Evolutionary conservation across 2,329 filamentous ascomycete genomes (phyloP), one percentile per base, ranked within the genome.

Genomic region (Trichoderma aggressivum): DNA sequence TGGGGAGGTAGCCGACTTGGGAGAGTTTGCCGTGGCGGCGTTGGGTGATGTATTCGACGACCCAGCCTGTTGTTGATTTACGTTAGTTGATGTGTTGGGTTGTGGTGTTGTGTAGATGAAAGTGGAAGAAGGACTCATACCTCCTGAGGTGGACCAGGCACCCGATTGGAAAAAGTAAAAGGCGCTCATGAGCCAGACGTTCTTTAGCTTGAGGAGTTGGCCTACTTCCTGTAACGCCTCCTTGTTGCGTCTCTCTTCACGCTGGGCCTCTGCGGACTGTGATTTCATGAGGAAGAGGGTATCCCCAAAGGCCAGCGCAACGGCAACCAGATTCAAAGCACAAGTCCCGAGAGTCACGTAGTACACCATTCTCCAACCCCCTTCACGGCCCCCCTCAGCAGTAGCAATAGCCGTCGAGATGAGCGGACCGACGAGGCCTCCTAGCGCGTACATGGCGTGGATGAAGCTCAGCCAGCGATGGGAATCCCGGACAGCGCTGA

Each of bases 11-110:
- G 24, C 70, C 70, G 30, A 89, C 89, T 0, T 88, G 87, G 74
- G 94, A 94, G 0, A 88, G 81, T 3, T 83, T 85, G 0, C 89
- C 92, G n/a, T 89, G 80, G 7, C 93, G 87, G 7, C 93, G 89
- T n/a, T 63, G 30, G 24, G 50, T 68, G 34, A 72, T 69, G 30
- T 71, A 72, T 55, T 72, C 69, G 36, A 72, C 71, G 1, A 71
- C 69, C 71, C 69, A 71, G n/a, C 32, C 30, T 34, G 47, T 14
- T 14, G 0, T 12, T 24, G 2, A 0, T 21, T 12, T 50, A 10
- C 6, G n/a, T 14, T 39, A 39, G 36, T 16, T 16, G 14, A 12
- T 53, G 16, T 43, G 36, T 21, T 50, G 32, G 18, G 43, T 50
- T 50, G 36, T 5, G 12, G 21, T 63, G 68, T 71, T 26, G 39